These are phyloP conservation scores for Heterobasidion parviporum DNA, from an alignment of 1,284 basidiomycete species.

Conservation along the genomic window DNA sequence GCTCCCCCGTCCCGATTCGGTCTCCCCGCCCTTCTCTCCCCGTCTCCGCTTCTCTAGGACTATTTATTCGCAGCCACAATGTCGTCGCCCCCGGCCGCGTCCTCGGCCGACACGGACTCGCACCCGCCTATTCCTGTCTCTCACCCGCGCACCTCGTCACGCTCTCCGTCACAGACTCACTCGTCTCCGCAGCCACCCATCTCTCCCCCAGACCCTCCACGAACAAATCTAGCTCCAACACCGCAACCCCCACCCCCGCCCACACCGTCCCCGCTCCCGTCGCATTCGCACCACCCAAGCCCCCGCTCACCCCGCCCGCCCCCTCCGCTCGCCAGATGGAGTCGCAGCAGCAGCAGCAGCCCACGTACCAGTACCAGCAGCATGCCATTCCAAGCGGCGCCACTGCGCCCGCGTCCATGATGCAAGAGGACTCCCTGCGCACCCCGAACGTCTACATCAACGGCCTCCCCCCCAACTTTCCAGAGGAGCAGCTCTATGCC, in stretches of 20 bases:
- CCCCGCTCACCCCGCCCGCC: conserved; percentile 3
- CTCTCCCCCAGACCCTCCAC: conserved; percentile 10
- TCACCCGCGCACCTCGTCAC: conserved; percentile 3
- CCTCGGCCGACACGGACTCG: background rate
- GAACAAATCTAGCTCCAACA: background rate
- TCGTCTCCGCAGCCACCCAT: conserved; percentile 10
- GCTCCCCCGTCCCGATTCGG: too few relatives aligned
- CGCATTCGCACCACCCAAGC: background rate
- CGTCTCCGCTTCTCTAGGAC: background rate
- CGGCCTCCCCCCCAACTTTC: conserved; percentile 38
- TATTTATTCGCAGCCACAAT: background rate
- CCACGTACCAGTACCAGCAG: background rate
- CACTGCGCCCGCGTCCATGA: background rate
- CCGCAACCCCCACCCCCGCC: background rate
- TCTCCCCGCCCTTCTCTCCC: too few relatives aligned
- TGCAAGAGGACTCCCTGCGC: conserved; percentile 10
- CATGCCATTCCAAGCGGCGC: background rate
- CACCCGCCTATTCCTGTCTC: conserved; percentile 1
- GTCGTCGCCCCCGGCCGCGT: background rate
- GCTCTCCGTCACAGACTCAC: background rate
- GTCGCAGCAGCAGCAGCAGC: background rate
- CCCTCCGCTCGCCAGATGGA: background rate
- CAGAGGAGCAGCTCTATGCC: conserved; percentile 33
- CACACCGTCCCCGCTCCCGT: background rate
- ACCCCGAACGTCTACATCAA: conserved; percentile 45